Conservation (phyloP, 306 rosid genomes). For the Vigna trinervia region DNA sequence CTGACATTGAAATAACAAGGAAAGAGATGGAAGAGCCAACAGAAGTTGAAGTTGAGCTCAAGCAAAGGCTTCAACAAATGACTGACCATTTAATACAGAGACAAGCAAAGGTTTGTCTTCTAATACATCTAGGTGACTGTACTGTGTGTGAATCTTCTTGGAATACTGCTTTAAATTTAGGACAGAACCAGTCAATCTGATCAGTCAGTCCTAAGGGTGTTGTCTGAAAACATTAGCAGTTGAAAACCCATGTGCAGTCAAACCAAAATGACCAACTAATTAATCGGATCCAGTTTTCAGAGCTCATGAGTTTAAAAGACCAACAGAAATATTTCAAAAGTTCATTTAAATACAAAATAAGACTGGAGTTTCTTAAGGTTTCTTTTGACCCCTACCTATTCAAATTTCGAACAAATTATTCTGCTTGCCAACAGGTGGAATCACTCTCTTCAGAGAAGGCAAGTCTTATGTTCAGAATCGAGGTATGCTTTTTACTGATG, state of each 20-base stretch:
- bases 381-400: conserved; percentile 28
- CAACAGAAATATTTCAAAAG: neutral
- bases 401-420: conserved; percentile 38
- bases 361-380: neutral
- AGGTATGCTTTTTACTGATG: conserved; percentile 58
- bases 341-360: conserved; percentile 16
- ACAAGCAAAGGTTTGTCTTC: conserved; percentile 83
- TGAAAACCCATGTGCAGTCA: neutral
- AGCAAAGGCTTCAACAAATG: conserved; percentile 90
- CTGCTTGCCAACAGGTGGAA: conserved; percentile 75
- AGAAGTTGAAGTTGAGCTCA: conserved; percentile 84
- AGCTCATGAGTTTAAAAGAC: conserved; percentile 6
- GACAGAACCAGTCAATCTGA: conserved; percentile 24
- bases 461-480: conserved; percentile 79
- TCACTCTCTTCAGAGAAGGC: conserved; percentile 96
- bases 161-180: conserved; percentile 23
- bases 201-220: conserved; percentile 15
- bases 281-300: conserved; percentile 12
- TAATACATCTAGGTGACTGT: conserved; percentile 27
- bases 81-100: conserved; percentile 97
- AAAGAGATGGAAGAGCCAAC: conserved; percentile 94
- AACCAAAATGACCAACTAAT: conserved; percentile 19
- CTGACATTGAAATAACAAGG: conserved; percentile 76
- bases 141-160: conserved; percentile 24
- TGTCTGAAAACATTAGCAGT: conserved; percentile 29